Percentiles rank a stretch among this genome's conserved stretches.
These are phyloP conservation scores for Aspergillus nanangensis DNA, from an alignment of 495 filamentous ascomycete genomes.

Conservation along the genomic window DNA sequence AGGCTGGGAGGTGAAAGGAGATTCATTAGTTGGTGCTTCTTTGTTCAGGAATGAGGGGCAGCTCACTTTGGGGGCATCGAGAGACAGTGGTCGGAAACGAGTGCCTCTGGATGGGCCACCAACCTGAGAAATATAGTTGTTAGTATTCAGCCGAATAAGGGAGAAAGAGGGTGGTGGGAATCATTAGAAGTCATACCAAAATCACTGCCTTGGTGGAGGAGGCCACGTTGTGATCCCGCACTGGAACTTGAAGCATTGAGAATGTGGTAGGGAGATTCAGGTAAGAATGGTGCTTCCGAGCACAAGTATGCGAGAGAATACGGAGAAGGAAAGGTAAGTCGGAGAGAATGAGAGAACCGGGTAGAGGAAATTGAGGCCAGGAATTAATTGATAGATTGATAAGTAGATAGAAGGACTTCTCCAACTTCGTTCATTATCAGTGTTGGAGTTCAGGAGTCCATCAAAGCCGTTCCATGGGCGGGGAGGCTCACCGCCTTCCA, in stretches of 20 bases:
- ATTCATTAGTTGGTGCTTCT: constrained; percentile 3
- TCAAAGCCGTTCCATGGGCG: not conserved
- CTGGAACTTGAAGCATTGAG: constrained; percentile 45
- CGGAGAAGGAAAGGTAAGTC: not conserved
- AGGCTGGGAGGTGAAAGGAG: constrained; percentile 52
- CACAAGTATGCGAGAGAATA: not conserved
- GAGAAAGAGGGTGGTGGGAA: not conserved
- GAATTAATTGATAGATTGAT: no score
- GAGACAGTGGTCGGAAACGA: constrained; percentile 89
- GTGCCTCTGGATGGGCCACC: constrained; percentile 93
- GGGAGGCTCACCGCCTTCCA: not conserved
- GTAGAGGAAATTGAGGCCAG: no score
- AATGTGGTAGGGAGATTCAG: constrained; percentile 12
- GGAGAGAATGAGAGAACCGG: no score
- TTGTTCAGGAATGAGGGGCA: constrained; percentile 3
- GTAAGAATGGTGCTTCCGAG: not conserved
- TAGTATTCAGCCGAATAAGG: constrained; percentile 4
- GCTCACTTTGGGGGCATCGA: constrained; percentile 92
- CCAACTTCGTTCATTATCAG: not conserved
- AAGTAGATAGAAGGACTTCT: no score
- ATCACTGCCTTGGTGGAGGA: constrained; percentile 69
- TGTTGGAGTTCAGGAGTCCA: not conserved
- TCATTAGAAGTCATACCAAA: constrained; percentile 57
- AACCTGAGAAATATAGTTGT: constrained; percentile 52
- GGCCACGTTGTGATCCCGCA: constrained; percentile 39